These are phyloP conservation scores for Emmonsiellopsis sp. DNA, from an alignment of 2,329 filamentous ascomycete genomes.

Conservation along the genomic window DNA sequence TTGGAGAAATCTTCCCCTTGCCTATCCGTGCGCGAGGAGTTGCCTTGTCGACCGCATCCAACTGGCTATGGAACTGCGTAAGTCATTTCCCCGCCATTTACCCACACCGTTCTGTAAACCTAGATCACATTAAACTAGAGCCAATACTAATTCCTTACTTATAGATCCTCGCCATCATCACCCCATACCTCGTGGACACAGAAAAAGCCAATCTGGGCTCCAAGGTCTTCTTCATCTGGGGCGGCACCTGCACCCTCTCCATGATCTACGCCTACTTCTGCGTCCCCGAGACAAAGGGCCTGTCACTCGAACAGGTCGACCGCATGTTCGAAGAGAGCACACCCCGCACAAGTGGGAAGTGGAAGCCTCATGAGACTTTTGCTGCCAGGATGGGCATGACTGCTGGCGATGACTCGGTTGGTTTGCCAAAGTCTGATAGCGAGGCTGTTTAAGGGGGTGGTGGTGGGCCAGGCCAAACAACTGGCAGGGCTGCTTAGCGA, in stretches of 20 bases:
- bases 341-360: slow-evolving; percentile 12
- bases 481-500: too few relatives aligned
- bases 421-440: background rate
- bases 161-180: slow-evolving; percentile 37
- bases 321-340: slow-evolving; percentile 18
- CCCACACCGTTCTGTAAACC: slow-evolving; percentile 26
- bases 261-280: slow-evolving; percentile 23
- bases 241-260: slow-evolving; percentile 25
- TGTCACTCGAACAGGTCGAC: slow-evolving; percentile 19
- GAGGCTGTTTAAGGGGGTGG: background rate
- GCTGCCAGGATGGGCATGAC: slow-evolving; percentile 16
- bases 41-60: slow-evolving; percentile 49
- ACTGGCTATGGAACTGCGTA: slow-evolving; percentile 54
- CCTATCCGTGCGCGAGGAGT: slow-evolving; percentile 55
- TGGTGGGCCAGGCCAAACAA: too few relatives aligned
- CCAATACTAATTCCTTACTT: background rate
- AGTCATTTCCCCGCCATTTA: slow-evolving; percentile 41
- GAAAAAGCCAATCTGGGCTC: slow-evolving; percentile 32
- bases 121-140: background rate
- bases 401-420: slow-evolving; percentile 8
- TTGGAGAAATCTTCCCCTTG: slow-evolving; percentile 53
- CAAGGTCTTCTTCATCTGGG: slow-evolving; percentile 41
- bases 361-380: slow-evolving; percentile 15
- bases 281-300: slow-evolving; percentile 19
- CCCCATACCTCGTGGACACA: slow-evolving; percentile 36